A percentile compares a stretch with the other conserved stretches of the same genome.
phyloP scores from a whole-genome alignment of 2,329 filamentous ascomycete species.

The Cladosporium sp. region DNA sequence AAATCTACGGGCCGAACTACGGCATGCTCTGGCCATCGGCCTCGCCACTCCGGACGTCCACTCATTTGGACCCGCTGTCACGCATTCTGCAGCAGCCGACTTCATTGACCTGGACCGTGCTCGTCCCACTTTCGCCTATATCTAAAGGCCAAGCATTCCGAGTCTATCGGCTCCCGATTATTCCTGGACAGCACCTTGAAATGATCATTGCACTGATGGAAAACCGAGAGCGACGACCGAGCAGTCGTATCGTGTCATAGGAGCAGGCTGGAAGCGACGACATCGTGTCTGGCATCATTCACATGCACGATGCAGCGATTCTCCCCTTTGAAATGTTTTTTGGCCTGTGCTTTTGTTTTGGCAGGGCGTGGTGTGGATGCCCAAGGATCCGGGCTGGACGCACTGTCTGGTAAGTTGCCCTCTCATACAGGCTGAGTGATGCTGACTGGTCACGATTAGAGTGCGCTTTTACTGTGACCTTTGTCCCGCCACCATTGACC shows the following conservation, averaged over 20 bases:
- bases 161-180: not conserved
- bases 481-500: not conserved
- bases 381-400: not conserved
- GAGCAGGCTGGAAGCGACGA: too few species aligned
- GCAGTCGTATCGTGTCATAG: too few species aligned
- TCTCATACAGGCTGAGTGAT: too few species aligned
- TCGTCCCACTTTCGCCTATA: too few species aligned
- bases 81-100: too few species aligned
- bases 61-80: not conserved
- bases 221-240: too few species aligned
- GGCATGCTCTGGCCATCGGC: not conserved
- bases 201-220: too few species aligned
- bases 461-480: constrained; percentile 7
- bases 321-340: not conserved
- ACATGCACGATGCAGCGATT: constrained; percentile 5
- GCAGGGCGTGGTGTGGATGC: not conserved
- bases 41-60: not conserved
- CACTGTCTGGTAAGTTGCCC: not conserved
- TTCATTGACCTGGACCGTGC: too few species aligned
- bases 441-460: not conserved
- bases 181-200: too few species aligned
- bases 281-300: too few species aligned
- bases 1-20: not conserved
- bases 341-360: not conserved
- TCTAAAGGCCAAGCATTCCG: not conserved